These are phyloP conservation scores for Neurospora africana DNA, from an alignment of 495 filamentous ascomycete species.

Conservation along the genomic window DNA sequence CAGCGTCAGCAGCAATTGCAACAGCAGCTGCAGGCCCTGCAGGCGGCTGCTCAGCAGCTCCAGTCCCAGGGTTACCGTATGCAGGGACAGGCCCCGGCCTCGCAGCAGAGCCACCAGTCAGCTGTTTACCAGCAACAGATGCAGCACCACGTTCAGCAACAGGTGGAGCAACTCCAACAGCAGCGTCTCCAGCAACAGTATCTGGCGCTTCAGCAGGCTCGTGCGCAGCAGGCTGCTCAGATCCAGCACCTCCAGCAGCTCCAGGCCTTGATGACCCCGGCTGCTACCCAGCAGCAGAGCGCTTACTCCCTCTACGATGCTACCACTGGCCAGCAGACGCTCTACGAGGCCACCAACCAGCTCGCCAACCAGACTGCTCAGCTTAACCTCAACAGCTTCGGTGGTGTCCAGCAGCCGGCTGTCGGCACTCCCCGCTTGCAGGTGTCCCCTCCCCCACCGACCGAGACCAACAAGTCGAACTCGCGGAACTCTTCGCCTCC, in stretches of 20 bases:
- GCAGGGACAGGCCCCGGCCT: slow-evolving; percentile 33
- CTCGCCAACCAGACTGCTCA: slow-evolving; percentile 19
- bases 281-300: slow-evolving; percentile 33
- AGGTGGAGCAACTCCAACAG: slow-evolving; percentile 37
- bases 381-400: slow-evolving; percentile 14
- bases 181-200: slow-evolving; percentile 4
- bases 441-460: slow-evolving; percentile 68
- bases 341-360: slow-evolving; percentile 37
- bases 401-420: slow-evolving; percentile 27
- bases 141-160: slow-evolving; percentile 11
- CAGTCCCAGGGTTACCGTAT: slow-evolving; percentile 71
- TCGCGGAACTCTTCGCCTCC: slow-evolving; percentile 59
- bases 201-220: not conserved
- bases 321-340: slow-evolving; percentile 67
- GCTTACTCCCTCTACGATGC: slow-evolving; percentile 77
- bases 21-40: slow-evolving; percentile 46
- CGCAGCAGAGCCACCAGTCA: slow-evolving; percentile 30
- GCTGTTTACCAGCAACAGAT: slow-evolving; percentile 37
- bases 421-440: slow-evolving; percentile 51
- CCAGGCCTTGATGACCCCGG: slow-evolving; percentile 52
- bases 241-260: slow-evolving; percentile 47
- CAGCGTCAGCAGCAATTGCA: slow-evolving; percentile 79
- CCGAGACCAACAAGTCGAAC: slow-evolving; percentile 37
- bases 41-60: slow-evolving; percentile 63
- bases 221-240: slow-evolving; percentile 17